These are phyloP conservation scores for Zymoseptoria tritici DNA, from an alignment of 2,329 filamentous ascomycete species.

Conservation along the genomic window DNA sequence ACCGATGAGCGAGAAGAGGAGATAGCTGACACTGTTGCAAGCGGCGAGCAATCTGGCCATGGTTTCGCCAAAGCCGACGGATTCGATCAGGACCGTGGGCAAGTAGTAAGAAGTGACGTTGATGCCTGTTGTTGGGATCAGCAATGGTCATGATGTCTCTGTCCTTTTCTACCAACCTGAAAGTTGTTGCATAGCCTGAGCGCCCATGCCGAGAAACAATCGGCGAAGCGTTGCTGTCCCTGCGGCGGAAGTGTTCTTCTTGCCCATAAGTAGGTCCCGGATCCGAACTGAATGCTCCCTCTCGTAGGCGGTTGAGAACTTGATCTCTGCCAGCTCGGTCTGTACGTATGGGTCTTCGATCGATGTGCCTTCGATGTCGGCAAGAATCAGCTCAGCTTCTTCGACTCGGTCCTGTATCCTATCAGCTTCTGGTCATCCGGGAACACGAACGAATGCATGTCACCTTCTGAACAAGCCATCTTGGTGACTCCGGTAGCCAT, in stretches of 20 bases:
- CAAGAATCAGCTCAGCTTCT: conserved; percentile 44
- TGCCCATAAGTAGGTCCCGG: conserved; percentile 43
- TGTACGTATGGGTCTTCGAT: conserved; percentile 40
- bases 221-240: conserved; percentile 46
- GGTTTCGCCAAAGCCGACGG: conserved; percentile 47
- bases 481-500: conserved; percentile 42
- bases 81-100: conserved; percentile 52
- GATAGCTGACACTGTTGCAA: conserved; percentile 45
- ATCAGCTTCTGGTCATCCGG: neutral
- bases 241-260: conserved; percentile 33
- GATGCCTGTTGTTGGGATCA: conserved; percentile 19
- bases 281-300: conserved; percentile 44
- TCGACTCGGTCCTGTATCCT: conserved; percentile 29
- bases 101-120: conserved; percentile 45
- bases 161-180: conserved; percentile 21
- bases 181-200: conserved; percentile 47
- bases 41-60: conserved; percentile 50
- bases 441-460: neutral
- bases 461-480: conserved; percentile 41
- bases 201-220: conserved; percentile 47
- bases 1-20: conserved; percentile 41
- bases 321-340: conserved; percentile 40
- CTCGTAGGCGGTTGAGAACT: conserved; percentile 44
- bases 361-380: conserved; percentile 41
- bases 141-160: conserved; percentile 1